phyloP scores from a whole-genome alignment of 257 asterid genomes.

The Solanum tacnaense region DNA sequence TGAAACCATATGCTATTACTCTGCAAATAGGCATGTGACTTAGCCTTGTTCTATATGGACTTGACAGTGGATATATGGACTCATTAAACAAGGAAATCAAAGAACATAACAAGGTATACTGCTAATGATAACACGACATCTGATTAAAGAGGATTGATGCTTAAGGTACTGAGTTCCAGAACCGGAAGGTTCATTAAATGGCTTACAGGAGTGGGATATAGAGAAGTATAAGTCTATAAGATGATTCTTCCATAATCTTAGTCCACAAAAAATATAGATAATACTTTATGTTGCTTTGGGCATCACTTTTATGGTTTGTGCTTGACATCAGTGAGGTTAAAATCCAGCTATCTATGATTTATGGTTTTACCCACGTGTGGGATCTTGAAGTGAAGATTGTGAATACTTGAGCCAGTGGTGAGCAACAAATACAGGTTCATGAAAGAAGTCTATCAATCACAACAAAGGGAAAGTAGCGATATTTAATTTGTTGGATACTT shows the following conservation, averaged over 20 bases:
- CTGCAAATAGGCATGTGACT: constrained; percentile 26
- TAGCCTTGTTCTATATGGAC: background rate
- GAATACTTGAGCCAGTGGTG: background rate
- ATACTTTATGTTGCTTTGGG: background rate
- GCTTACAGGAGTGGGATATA: background rate
- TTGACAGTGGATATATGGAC: background rate
- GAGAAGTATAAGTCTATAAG: background rate
- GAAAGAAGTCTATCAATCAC: background rate
- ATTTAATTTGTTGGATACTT: background rate
- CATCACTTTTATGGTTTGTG: background rate
- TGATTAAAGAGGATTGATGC: background rate
- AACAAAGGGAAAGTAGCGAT: background rate
- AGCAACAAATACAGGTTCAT: background rate
- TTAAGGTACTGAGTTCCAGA: background rate
- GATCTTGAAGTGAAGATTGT: background rate
- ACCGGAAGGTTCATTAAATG: background rate
- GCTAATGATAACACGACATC: background rate
- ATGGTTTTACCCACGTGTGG: background rate
- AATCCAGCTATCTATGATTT: background rate
- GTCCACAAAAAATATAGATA: background rate
- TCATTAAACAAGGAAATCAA: background rate
- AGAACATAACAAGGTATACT: background rate
- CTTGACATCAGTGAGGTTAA: background rate
- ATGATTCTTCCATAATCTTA: background rate
- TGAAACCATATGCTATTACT: constrained; percentile 77